These are phyloP conservation scores for Eucalyptus sp. DNA, from an alignment of 345 rosid species.

Conservation along the genomic window DNA sequence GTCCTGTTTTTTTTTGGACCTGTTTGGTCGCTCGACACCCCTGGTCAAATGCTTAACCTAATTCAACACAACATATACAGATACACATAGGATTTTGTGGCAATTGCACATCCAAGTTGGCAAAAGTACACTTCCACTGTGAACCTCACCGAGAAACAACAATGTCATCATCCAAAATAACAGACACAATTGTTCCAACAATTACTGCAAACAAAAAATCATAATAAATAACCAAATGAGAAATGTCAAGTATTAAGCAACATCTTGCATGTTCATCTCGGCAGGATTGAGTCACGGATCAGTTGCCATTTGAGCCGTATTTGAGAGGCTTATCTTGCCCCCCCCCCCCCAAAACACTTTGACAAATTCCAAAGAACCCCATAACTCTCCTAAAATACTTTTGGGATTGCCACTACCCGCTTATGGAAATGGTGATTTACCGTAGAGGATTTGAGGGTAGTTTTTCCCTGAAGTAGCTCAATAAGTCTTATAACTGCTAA, in stretches of 20 bases:
- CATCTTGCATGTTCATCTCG: not conserved
- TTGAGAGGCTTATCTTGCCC: not conserved
- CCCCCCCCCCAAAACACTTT: not conserved
- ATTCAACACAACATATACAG: not conserved
- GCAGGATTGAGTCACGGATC: fast-evolving
- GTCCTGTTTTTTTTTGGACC: no score
- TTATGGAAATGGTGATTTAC: no score
- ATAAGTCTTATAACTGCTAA: not conserved
- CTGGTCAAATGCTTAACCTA: not conserved
- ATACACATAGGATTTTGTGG: not conserved
- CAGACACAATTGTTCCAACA: not conserved
- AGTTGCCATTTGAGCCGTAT: not conserved
- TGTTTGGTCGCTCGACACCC: no score
- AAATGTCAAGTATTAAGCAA: not conserved
- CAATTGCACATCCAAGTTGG: not conserved
- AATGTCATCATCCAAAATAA: not conserved
- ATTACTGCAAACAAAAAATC: no score
- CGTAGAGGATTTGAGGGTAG: not conserved
- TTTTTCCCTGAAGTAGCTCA: not conserved
- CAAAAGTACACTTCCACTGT: not conserved
- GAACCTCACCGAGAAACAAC: not conserved
- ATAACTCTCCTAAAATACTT: not conserved
- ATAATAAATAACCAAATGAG: not conserved
- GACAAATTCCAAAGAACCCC: not conserved
- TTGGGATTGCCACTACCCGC: not conserved